Evolutionary conservation across 305 asterid genomes (phyloP).

Genomic region (Nicotiana rustica): DNA sequence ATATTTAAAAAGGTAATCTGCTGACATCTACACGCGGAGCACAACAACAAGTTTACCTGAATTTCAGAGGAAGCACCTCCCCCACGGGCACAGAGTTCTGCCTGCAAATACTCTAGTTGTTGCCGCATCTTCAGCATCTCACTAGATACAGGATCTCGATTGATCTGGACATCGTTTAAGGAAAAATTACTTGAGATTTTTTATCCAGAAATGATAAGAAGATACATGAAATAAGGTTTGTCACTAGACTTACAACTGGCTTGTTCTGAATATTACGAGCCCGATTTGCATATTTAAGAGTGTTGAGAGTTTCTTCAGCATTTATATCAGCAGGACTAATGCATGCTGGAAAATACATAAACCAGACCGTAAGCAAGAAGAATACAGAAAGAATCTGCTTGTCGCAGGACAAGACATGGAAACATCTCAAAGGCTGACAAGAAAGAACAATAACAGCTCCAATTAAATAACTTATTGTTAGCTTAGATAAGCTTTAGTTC

Average conservation of each 20-base stretch:
- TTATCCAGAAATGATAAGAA: slow-evolving; percentile 30
- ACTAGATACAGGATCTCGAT: slow-evolving; percentile 91
- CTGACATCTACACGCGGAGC: background rate
- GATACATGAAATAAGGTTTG: slow-evolving; percentile 24
- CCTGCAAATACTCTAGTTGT: slow-evolving; percentile 91
- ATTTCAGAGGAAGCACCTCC: slow-evolving; percentile 84
- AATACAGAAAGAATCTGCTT: slow-evolving; percentile 10
- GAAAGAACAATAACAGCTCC: slow-evolving; percentile 23
- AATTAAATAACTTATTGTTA: slow-evolving; percentile 2
- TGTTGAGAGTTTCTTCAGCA: slow-evolving; percentile 98
- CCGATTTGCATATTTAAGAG: slow-evolving; percentile 97
- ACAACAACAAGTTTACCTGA: slow-evolving; percentile 57
- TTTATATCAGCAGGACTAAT: slow-evolving; percentile 99
- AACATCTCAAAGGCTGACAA: slow-evolving; percentile 12
- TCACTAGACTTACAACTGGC: slow-evolving; percentile 74
- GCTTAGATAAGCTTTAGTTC: slow-evolving; percentile 26
- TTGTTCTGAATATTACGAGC: slow-evolving; percentile 98
- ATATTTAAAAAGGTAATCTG: background rate
- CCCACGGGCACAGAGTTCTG: slow-evolving; percentile 96
- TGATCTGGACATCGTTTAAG: slow-evolving; percentile 60
- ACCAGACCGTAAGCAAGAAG: slow-evolving; percentile 39
- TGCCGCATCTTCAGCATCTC: slow-evolving; percentile 99
- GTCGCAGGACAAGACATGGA: background rate
- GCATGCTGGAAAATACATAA: slow-evolving; percentile 70
- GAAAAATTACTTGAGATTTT: slow-evolving; percentile 37